Conservation (phyloP, 2,329 filamentous ascomycete genomes). For the Microcyclospora pomicola region DNA sequence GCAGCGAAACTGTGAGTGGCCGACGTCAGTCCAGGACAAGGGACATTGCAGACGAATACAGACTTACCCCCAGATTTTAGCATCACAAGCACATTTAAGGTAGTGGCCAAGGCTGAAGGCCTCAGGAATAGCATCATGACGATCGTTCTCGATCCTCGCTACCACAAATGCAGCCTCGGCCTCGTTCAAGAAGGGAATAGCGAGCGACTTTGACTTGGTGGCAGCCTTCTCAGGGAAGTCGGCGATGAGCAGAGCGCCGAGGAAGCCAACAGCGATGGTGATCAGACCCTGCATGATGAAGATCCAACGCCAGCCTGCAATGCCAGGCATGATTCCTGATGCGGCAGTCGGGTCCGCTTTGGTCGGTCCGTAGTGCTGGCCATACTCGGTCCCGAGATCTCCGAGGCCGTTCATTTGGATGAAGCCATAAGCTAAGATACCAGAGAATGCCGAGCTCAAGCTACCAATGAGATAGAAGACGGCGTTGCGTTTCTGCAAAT, state of each 20-base stretch:
- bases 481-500: slow-evolving; percentile 26
- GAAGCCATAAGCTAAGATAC: slow-evolving; percentile 28
- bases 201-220: slow-evolving; percentile 20
- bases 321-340: slow-evolving; percentile 19
- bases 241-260: slow-evolving; percentile 30
- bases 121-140: slow-evolving; percentile 37
- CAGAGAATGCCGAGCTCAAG: slow-evolving; percentile 34
- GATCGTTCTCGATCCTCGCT: slow-evolving; percentile 38
- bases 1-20: slow-evolving; percentile 29
- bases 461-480: slow-evolving; percentile 38
- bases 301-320: slow-evolving; percentile 34
- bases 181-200: slow-evolving; percentile 31
- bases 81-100: slow-evolving; percentile 27
- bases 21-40: slow-evolving; percentile 28
- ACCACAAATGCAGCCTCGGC: slow-evolving; percentile 37
- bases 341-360: slow-evolving; percentile 12
- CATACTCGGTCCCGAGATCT: slow-evolving; percentile 16
- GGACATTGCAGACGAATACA: not conserved
- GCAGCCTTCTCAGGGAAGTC: slow-evolving; percentile 31
- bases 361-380: slow-evolving; percentile 21
- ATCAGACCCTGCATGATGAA: slow-evolving; percentile 30
- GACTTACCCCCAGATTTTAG: slow-evolving; percentile 23
- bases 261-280: slow-evolving; percentile 27
- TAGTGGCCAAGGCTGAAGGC: slow-evolving; percentile 30
- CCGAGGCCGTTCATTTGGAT: slow-evolving; percentile 35